Conservation (phyloP, 2,329 filamentous ascomycete species). For the Bimuria novae-zelandiae region DNA sequence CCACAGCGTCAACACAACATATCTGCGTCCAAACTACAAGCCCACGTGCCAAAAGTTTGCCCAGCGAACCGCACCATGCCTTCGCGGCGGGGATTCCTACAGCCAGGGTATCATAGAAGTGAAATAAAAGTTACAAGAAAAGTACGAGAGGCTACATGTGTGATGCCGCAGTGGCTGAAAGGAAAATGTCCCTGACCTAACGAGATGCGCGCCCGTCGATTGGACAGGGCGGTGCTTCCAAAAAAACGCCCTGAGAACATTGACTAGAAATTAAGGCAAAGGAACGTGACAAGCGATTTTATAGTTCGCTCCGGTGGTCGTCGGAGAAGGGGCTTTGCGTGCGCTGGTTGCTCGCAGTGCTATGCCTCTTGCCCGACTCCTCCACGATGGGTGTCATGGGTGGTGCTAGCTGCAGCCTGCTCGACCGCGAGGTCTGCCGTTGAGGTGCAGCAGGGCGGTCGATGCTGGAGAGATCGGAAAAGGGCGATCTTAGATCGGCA, state of each 20-base stretch:
- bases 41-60: neutral
- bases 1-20: neutral
- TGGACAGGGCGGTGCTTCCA: constrained; percentile 16
- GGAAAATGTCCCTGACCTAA: constrained; percentile 12
- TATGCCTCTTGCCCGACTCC: constrained; percentile 48
- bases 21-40: neutral
- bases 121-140: constrained; percentile 8
- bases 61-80: neutral
- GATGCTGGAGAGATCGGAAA: constrained; percentile 36
- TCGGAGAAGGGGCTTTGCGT: constrained; percentile 43
- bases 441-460: constrained; percentile 34
- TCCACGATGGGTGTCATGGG: constrained; percentile 54
- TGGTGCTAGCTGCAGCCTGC: constrained; percentile 27
- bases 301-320: constrained; percentile 36
- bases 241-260: constrained; percentile 12
- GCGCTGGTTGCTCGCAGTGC: constrained; percentile 32
- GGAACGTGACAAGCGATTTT: constrained; percentile 1
- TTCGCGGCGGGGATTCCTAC: neutral
- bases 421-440: constrained; percentile 36
- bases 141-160: neutral
- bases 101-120: constrained; percentile 5
- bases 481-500: constrained; percentile 38
- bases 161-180: constrained; percentile 10
- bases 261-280: constrained; percentile 4
- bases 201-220: constrained; percentile 13